Evolutionary conservation across 225 moss, liverwort and hornwort species (phyloP), one percentile per base, ranked within the genome.

Genomic region (Marchantia paleacea): DNA sequence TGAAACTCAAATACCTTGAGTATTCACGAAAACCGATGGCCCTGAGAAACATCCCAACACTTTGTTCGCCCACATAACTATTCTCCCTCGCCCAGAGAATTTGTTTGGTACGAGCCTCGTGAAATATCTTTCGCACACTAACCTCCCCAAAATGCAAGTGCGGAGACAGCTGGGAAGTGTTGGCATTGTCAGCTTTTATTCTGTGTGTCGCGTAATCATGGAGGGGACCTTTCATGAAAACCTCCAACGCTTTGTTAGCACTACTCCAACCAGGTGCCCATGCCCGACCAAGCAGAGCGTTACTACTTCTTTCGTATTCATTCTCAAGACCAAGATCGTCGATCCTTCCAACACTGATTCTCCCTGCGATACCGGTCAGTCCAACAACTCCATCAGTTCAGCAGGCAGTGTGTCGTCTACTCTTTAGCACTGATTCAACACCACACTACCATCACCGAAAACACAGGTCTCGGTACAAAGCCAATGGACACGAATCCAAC

Each of bases 21-120:
- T 97, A 97, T 82, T 97, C 97, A 69, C 97, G 94, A 83, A 97
- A 97, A 64, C 97, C 97, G 85, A 97, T 80, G 69, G 97, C 89
- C 86, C 94, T 89, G 62, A 97, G 83, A 53, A 94, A 97, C 86
- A 93, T 80, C 57, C 90, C 87, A 60, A 94, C 97, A 79, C 97
- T 97, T 10, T 62, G 72, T 29, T 97, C 94, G 8, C 93, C 93
- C 22, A 20, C 75, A 53, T 81, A 31, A 82, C 52, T 86, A 54
- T 93, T 91, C 81, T 97, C 94, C 80, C 92, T 86, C 14, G 91
- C 88, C 97, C 97, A 97, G 14, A 92, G 85, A n/a, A 90, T 82
- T 80, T 93, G 97, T 78, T 85, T 89, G 47, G 84, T 93, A 25
- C 94, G 91, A 64, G 89, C 92, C 78, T 94, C 97, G 50, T 97